These are phyloP conservation scores for Fusarium domesticum DNA, from an alignment of 2,329 filamentous ascomycete species.

Conservation along the genomic window DNA sequence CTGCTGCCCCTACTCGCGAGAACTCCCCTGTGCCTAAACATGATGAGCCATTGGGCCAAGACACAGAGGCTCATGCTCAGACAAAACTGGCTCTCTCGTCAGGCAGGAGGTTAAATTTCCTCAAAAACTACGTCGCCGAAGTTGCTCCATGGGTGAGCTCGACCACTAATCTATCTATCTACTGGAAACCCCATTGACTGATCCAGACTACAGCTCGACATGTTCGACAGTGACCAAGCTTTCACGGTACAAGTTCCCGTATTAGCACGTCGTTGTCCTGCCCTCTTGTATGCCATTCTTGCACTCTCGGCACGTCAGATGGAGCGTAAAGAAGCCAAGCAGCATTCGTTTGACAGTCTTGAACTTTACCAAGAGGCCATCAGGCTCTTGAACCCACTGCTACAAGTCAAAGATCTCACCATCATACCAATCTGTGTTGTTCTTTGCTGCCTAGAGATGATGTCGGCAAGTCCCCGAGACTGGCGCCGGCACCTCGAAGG, in stretches of 20 bases:
- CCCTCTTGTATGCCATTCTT: constrained; percentile 50
- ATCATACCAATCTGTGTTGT: constrained; percentile 40
- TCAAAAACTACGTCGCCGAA: constrained; percentile 51
- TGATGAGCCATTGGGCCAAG: constrained; percentile 18
- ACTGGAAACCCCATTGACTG: too few species aligned
- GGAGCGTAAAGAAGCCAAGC: constrained; percentile 46
- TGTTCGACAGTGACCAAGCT: constrained; percentile 52
- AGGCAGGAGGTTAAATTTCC: constrained; percentile 37
- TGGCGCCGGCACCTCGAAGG: constrained; percentile 58
- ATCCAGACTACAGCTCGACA: constrained; percentile 56
- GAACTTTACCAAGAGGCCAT: constrained; percentile 56
- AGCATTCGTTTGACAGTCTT: constrained; percentile 48
- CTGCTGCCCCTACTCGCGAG: constrained; percentile 40
- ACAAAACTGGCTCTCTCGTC: constrained; percentile 31
- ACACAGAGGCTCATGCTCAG: constrained; percentile 21
- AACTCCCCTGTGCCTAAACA: constrained; percentile 33
- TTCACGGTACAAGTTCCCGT: constrained; percentile 53
- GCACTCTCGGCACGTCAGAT: constrained; percentile 54
- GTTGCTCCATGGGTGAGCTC: constrained; percentile 48
- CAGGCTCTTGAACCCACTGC: constrained; percentile 37
- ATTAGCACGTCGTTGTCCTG: constrained; percentile 45
- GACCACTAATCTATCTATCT: too few species aligned
- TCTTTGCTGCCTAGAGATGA: constrained; percentile 43
- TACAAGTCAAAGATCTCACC: constrained; percentile 33
- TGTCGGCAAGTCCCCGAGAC: constrained; percentile 41